Conservation (phyloP, 2,329 filamentous ascomycete species). For the Penicillium vulpinum region DNA sequence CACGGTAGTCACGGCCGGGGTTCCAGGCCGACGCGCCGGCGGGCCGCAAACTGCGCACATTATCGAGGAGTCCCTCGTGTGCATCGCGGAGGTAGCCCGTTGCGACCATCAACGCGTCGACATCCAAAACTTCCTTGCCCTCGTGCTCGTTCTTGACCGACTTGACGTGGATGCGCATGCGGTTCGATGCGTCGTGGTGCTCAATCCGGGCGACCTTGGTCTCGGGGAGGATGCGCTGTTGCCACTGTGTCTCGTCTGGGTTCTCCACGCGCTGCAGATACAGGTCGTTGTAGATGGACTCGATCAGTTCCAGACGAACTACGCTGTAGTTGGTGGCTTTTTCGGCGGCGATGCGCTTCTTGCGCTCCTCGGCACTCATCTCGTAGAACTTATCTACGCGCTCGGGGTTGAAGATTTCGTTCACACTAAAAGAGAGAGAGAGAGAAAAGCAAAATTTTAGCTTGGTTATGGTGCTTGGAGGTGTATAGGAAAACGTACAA, state of each 20-base stretch:
- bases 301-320: conserved; percentile 85
- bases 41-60: conserved; percentile 66
- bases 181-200: conserved; percentile 51
- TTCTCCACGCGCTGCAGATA: conserved; percentile 79
- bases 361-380: conserved; percentile 63
- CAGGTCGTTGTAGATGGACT: conserved; percentile 81
- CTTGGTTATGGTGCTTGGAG: neutral
- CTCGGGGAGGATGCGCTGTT: conserved; percentile 73
- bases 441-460: neutral
- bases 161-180: conserved; percentile 62
- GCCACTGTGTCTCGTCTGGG: conserved; percentile 71
- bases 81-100: conserved; percentile 80
- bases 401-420: conserved; percentile 92
- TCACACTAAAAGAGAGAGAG: conserved; percentile 63
- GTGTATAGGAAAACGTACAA: conserved; percentile 64
- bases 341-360: conserved; percentile 64
- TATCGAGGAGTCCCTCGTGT: conserved; percentile 74
- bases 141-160: conserved; percentile 42
- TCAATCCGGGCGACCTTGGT: conserved; percentile 66
- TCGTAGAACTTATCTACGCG: conserved; percentile 76
- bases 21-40: conserved; percentile 58
- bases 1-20: conserved; percentile 75
- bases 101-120: conserved; percentile 80
- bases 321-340: conserved; percentile 92
- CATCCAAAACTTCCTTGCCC: conserved; percentile 64